phyloP scores from a whole-genome alignment of 1,284 basidiomycete genomes.

The Heterobasidion parviporum region DNA sequence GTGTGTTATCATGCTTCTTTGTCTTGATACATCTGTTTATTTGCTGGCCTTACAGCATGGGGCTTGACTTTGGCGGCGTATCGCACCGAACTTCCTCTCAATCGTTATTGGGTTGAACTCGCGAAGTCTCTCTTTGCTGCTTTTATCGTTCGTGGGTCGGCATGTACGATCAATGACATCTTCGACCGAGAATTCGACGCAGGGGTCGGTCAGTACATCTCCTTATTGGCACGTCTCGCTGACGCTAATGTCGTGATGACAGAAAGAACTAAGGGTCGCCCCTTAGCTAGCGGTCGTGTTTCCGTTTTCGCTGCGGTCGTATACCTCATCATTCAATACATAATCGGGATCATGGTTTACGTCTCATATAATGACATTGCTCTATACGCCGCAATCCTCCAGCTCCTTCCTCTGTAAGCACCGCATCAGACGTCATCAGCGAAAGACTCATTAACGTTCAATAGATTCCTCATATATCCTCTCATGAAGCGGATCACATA shows the following conservation, averaged over 20 bases:
- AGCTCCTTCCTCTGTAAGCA: conserved; percentile 40
- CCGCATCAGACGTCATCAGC: not conserved
- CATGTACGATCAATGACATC: conserved; percentile 47
- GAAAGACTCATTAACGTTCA: not conserved
- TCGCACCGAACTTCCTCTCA: conserved; percentile 8
- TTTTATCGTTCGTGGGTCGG: conserved; percentile 18
- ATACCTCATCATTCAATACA: conserved; percentile 33
- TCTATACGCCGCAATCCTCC: conserved; percentile 27
- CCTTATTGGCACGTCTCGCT: not conserved
- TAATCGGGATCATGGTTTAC: conserved; percentile 30
- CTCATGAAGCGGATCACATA: conserved; percentile 51
- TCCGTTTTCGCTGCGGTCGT: conserved; percentile 30
- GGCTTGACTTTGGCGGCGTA: conserved; percentile 15
- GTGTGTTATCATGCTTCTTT: conserved; percentile 16
- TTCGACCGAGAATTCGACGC: conserved; percentile 43
- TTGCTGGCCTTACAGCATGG: conserved; percentile 20
- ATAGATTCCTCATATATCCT: conserved; percentile 33
- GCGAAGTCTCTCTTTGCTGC: conserved; percentile 10
- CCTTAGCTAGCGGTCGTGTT: conserved; percentile 39
- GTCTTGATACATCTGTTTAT: conserved; percentile 30
- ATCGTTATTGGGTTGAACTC: conserved; percentile 10
- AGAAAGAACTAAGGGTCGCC: conserved; percentile 39
- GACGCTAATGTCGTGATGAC: not conserved
- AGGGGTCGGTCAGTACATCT: conserved; percentile 33
- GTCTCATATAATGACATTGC: conserved; percentile 27